Conservation (phyloP, 1,284 basidiomycete species). For the Leccinum holopus region DNA sequence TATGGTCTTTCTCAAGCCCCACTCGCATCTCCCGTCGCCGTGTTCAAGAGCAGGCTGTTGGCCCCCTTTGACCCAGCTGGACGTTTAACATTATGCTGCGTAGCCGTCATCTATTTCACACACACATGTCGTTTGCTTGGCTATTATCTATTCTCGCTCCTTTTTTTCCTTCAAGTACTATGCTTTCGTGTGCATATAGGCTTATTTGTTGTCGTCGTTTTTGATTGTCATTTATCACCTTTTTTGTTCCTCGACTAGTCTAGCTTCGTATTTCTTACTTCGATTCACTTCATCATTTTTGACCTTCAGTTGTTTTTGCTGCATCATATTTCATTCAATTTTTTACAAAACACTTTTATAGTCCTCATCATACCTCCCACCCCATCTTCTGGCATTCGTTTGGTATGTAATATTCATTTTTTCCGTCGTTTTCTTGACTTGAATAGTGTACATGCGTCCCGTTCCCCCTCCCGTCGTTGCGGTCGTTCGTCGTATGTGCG, state of each 20-base stretch:
- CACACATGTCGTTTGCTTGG: slow-evolving; percentile 25
- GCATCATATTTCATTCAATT: slow-evolving; percentile 11
- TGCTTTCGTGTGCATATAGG: slow-evolving; percentile 33
- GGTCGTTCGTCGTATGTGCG: background rate
- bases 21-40: slow-evolving; percentile 19
- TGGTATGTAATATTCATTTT: slow-evolving; percentile 36
- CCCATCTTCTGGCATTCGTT: slow-evolving; percentile 21
- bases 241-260: slow-evolving; percentile 12
- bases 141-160: slow-evolving; percentile 28
- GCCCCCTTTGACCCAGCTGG: slow-evolving; percentile 15
- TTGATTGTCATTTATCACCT: slow-evolving; percentile 32
- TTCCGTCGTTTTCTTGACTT: slow-evolving; percentile 2
- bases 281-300: slow-evolving; percentile 9
- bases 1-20: slow-evolving; percentile 23
- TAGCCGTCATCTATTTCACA: slow-evolving; percentile 17
- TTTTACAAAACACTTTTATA: slow-evolving; percentile 24
- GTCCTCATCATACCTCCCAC: slow-evolving; percentile 13
- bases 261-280: slow-evolving; percentile 7
- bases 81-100: slow-evolving; percentile 32
- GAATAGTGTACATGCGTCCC: slow-evolving; percentile 29
- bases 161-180: slow-evolving; percentile 2
- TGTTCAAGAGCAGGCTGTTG: slow-evolving; percentile 12
- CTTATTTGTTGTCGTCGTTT: slow-evolving; percentile 20
- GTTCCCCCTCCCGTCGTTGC: background rate
- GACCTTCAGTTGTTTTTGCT: slow-evolving; percentile 10